Conservation (phyloP, 768 basidiomycete species). For the Suillus tomentosus region DNA sequence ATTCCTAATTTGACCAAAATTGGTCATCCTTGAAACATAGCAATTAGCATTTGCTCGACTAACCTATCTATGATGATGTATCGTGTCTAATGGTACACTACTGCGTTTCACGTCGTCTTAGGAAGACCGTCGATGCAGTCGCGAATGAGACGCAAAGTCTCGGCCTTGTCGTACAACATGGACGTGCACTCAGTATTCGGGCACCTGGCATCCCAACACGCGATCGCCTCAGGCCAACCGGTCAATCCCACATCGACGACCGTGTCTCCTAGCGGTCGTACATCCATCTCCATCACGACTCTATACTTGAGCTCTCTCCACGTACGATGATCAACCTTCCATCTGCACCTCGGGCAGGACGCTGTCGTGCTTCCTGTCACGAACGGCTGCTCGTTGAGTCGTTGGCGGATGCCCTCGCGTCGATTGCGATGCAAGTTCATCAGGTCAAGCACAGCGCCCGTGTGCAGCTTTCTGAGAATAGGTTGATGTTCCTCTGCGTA, state of each 20-base stretch:
- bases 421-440: conserved; percentile 56
- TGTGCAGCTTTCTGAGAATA: conserved; percentile 49
- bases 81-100: neutral
- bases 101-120: conserved; percentile 31
- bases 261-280: conserved; percentile 60
- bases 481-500: conserved; percentile 46
- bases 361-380: conserved; percentile 45
- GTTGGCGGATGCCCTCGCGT: conserved; percentile 48
- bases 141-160: conserved; percentile 54
- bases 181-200: conserved; percentile 44
- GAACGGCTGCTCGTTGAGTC: conserved; percentile 60
- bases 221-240: conserved; percentile 59
- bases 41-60: neutral
- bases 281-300: conserved; percentile 59
- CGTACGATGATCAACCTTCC: conserved; percentile 53
- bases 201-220: conserved; percentile 64
- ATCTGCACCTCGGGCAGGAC: conserved; percentile 51
- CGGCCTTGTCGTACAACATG: conserved; percentile 55
- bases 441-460: conserved; percentile 54
- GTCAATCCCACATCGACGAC: conserved; percentile 48
- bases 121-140: conserved; percentile 52
- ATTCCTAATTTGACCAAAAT: conserved; percentile 1
- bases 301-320: conserved; percentile 67
- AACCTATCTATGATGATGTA: neutral
- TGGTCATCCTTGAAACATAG: neutral